Evolutionary conservation across 2,329 filamentous ascomycete genomes (phyloP).

Genomic region (Ophiocordyceps sinensis): DNA sequence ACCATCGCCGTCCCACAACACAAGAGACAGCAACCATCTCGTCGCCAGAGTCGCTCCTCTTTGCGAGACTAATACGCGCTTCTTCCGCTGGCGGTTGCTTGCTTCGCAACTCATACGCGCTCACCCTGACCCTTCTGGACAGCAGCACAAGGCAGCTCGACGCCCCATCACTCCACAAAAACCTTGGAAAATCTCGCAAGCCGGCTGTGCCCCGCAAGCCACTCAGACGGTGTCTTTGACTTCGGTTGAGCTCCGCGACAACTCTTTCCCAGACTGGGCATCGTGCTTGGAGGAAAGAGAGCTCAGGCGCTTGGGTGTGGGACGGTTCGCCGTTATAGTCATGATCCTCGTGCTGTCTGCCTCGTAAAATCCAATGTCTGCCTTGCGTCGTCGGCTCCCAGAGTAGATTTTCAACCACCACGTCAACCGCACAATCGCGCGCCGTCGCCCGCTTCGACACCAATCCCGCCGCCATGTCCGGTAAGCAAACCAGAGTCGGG

Average conservation of each 20-base stretch:
- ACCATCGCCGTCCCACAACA: background rate
- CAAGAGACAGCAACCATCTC: background rate
- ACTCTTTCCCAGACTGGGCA: background rate
- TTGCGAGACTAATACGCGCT: background rate
- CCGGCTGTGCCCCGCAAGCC: background rate
- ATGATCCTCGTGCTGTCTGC: slow-evolving; percentile 18
- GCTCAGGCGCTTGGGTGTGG: background rate
- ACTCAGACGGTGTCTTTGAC: background rate
- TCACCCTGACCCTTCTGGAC: no score
- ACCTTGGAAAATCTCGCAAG: background rate
- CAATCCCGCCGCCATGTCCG: slow-evolving; percentile 14
- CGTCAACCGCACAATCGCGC: slow-evolving; percentile 6
- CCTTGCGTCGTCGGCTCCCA: slow-evolving; percentile 7
- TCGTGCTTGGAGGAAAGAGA: background rate
- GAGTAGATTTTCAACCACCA: slow-evolving; percentile 7
- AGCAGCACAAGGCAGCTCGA: no score
- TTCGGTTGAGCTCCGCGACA: background rate
- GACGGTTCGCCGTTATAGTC: slow-evolving; percentile 13
- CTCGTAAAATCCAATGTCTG: slow-evolving; percentile 17
- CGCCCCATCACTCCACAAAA: no score
- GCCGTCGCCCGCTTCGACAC: slow-evolving; percentile 1
- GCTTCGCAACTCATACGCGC: no score
- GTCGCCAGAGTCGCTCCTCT: background rate
- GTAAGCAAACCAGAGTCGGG: slow-evolving; percentile 13
- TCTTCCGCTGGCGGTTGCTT: background rate